Percentiles rank a stretch among this genome's conserved stretches.
Evolutionary conservation across 2,329 filamentous ascomycete genomes (phyloP).

Genomic region (Aspergillus sclerotialis): DNA sequence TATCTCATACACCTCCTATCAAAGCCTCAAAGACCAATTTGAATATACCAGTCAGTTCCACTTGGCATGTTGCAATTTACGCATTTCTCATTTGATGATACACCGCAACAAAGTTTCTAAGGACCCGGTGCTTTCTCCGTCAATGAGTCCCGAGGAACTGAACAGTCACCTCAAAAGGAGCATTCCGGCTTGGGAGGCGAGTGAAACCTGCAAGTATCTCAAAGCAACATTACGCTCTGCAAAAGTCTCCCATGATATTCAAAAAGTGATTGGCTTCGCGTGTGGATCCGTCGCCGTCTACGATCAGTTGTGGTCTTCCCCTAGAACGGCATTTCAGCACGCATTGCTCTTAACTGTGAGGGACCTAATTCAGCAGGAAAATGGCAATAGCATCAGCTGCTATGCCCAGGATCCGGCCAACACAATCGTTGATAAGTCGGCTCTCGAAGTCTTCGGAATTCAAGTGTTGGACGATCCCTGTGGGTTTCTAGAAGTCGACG

Average conservation of each 20-base stretch:
- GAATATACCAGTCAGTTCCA: background rate
- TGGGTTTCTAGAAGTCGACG: slow-evolving; percentile 25
- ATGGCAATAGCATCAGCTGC: slow-evolving; percentile 3
- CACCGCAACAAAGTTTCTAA: background rate
- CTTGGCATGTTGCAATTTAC: background rate
- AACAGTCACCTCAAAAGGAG: background rate
- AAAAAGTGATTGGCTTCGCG: slow-evolving; percentile 2
- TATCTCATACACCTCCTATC: background rate
- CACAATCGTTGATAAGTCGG: slow-evolving; percentile 3
- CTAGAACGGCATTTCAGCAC: slow-evolving; percentile 5
- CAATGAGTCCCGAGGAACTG: background rate
- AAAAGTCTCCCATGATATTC: background rate
- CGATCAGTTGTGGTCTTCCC: background rate
- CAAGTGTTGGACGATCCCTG: slow-evolving; percentile 9
- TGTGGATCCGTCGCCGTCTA: background rate
- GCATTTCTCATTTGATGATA: background rate
- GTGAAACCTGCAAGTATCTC: background rate
- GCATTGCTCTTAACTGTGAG: slow-evolving; percentile 4
- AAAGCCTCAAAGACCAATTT: background rate
- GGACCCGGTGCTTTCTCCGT: background rate
- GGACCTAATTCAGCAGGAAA: background rate
- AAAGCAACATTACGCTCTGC: background rate
- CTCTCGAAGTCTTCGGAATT: slow-evolving; percentile 4
- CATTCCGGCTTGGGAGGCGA: slow-evolving; percentile 1
- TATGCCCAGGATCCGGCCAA: slow-evolving; percentile 12